These are phyloP conservation scores for Aspergillus sp. DNA, from an alignment of 2,329 filamentous ascomycete genomes.

Conservation along the genomic window DNA sequence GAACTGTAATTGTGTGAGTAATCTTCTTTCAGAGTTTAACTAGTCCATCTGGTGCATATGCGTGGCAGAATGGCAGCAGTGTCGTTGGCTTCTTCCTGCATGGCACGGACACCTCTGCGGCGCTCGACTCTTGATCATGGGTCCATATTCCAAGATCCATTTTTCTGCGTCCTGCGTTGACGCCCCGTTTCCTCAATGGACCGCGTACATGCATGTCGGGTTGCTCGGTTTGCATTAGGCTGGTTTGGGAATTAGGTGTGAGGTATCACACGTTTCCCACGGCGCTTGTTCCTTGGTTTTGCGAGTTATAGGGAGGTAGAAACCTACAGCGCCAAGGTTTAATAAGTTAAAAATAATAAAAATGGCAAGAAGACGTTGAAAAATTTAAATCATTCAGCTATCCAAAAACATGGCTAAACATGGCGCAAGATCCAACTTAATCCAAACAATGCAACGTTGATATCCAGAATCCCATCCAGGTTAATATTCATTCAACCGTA, in stretches of 20 bases:
- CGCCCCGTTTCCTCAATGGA: conserved; percentile 7
- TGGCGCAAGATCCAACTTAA: neutral
- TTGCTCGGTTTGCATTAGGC: conserved; percentile 1
- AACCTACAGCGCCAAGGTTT: too few relatives aligned
- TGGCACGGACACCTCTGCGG: too few relatives aligned
- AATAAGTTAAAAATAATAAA: neutral
- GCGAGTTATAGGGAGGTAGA: neutral
- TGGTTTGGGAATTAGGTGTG: neutral
- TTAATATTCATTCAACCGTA: conserved; percentile 49
- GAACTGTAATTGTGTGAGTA: too few relatives aligned
- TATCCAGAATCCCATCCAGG: neutral
- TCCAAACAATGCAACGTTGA: neutral
- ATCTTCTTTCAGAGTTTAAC: neutral
- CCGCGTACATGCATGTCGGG: conserved; percentile 7
- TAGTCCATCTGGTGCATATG: neutral
- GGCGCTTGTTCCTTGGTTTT: neutral
- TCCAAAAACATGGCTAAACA: neutral
- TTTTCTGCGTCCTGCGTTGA: neutral
- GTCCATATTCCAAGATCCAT: neutral
- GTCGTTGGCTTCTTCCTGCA: neutral
- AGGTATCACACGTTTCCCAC: neutral
- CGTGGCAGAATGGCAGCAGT: neutral
- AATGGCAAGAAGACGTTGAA: neutral
- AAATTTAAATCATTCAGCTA: neutral
- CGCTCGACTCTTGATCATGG: neutral